Percentiles rank a stretch among this genome's conserved stretches.
Conservation (phyloP, 2,329 filamentous ascomycete species). For the Arachnopeziza araneosa region DNA sequence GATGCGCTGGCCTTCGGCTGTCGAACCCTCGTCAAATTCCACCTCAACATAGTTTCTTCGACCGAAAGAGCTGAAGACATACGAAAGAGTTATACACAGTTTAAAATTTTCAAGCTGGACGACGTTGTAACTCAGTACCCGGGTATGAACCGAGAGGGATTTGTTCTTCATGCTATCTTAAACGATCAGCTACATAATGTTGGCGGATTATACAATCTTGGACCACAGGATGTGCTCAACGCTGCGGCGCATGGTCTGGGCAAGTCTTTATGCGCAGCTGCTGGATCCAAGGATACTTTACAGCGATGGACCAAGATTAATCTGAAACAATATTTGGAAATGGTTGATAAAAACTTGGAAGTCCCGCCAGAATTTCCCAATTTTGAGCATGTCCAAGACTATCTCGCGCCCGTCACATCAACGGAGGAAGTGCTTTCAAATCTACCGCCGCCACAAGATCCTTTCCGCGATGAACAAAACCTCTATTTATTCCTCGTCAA, state of each 20-base stretch:
- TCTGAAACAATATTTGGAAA: neutral
- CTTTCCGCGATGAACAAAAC: conserved; percentile 3
- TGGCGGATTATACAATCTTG: neutral
- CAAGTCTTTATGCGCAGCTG: conserved; percentile 3
- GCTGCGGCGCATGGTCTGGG: conserved; percentile 4
- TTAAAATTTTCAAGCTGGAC: conserved; percentile 2
- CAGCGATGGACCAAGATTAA: too few relatives aligned
- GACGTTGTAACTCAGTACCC: conserved; percentile 1
- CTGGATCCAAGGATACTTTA: neutral
- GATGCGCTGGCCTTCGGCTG: conserved; percentile 90
- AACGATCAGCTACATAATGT: conserved; percentile 1
- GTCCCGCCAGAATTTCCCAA: neutral
- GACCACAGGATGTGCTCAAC: conserved; percentile 5
- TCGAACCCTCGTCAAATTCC: conserved; percentile 33
- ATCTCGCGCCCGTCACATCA: neutral
- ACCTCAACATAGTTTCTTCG: neutral
- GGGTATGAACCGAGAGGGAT: conserved; percentile 9
- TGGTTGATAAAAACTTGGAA: neutral
- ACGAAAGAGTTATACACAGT: conserved; percentile 3
- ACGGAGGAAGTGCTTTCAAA: neutral
- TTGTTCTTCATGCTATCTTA: conserved; percentile 8
- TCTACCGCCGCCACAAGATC: neutral
- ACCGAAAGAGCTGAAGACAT: neutral
- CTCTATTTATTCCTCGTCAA: conserved; percentile 8
- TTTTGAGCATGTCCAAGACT: neutral